Evolutionary conservation across 2,329 filamentous ascomycete species (phyloP).

Genomic region (Cladosporium sphaerospermum): DNA sequence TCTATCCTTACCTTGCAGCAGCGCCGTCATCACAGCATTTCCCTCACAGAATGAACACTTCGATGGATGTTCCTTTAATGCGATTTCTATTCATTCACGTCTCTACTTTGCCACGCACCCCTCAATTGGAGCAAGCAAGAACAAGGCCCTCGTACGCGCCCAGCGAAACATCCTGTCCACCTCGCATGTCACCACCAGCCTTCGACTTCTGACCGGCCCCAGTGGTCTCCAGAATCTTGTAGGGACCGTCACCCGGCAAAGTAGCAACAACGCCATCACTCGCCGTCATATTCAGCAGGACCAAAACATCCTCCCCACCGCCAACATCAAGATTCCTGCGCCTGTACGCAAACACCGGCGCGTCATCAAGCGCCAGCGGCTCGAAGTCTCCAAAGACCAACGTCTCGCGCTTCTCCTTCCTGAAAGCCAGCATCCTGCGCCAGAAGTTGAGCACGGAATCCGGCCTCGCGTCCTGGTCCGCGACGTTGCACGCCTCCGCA

Average conservation of each 20-base stretch:
- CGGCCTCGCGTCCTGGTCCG: slow-evolving; percentile 7
- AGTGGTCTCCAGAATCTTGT: background rate
- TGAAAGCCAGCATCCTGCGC: slow-evolving; percentile 14
- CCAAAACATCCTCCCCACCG: slow-evolving; percentile 13
- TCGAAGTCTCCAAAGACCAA: slow-evolving; percentile 18
- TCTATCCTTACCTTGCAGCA: background rate
- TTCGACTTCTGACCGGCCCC: background rate
- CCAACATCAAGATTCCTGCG: slow-evolving; percentile 1
- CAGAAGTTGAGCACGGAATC: slow-evolving; percentile 17
- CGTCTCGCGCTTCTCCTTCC: slow-evolving; percentile 12
- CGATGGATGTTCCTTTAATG: too few species aligned
- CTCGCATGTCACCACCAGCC: background rate
- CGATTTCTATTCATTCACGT: background rate
- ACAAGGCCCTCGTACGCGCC: background rate
- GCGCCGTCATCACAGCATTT: too few species aligned
- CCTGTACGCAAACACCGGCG: slow-evolving; percentile 17
- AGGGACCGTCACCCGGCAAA: slow-evolving; percentile 10
- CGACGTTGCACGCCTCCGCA: slow-evolving; percentile 15
- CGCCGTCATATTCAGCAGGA: slow-evolving; percentile 18
- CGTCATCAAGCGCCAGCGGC: slow-evolving; percentile 12
- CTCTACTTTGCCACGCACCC: background rate
- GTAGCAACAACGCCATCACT: slow-evolving; percentile 11
- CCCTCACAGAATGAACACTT: too few species aligned
- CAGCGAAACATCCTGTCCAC: background rate
- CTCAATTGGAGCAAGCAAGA: background rate